phyloP scores from a whole-genome alignment of 768 basidiomycete genomes.

The Kondoa subrosea region DNA sequence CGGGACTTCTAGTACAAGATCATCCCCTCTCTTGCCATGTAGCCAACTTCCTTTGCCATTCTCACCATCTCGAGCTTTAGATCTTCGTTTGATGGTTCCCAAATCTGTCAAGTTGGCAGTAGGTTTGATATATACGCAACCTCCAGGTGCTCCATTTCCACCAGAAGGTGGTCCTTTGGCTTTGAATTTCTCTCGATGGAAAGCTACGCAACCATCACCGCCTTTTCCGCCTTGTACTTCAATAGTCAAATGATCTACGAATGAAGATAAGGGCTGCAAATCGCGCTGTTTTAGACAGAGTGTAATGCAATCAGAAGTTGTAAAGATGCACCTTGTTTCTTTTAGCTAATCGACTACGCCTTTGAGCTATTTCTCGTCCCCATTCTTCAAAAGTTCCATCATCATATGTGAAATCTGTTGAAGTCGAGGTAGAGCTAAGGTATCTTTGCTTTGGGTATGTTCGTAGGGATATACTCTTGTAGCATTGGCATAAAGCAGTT shows the following conservation, averaged over 20 bases:
- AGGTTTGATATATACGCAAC: conserved; percentile 68
- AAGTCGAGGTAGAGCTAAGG: background rate
- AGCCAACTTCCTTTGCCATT: conserved; percentile 73
- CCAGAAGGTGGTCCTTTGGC: conserved; percentile 61
- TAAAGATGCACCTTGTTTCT: background rate
- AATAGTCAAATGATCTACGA: conserved; percentile 20
- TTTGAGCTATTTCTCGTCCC: background rate
- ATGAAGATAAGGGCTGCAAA: conserved; percentile 15
- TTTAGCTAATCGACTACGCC: background rate
- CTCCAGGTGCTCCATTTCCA: conserved; percentile 78
- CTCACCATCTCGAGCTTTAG: conserved; percentile 49
- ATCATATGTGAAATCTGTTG: background rate
- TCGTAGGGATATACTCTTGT: background rate
- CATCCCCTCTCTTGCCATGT: conserved; percentile 58
- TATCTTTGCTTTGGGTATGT: background rate
- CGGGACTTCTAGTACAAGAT: conserved; percentile 63
- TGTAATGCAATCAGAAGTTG: background rate
- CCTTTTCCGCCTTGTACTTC: conserved; percentile 48
- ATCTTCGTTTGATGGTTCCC: conserved; percentile 49
- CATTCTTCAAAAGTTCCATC: background rate
- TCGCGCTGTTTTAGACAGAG: background rate
- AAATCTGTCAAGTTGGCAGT: conserved; percentile 62
- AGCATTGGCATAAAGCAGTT: background rate
- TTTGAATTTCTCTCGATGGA: conserved; percentile 74
- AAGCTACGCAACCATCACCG: conserved; percentile 80